Evolutionary conservation across 23 red algal genomes (phyloP).

Genomic region (Cyanidioschyzon merolae): DNA sequence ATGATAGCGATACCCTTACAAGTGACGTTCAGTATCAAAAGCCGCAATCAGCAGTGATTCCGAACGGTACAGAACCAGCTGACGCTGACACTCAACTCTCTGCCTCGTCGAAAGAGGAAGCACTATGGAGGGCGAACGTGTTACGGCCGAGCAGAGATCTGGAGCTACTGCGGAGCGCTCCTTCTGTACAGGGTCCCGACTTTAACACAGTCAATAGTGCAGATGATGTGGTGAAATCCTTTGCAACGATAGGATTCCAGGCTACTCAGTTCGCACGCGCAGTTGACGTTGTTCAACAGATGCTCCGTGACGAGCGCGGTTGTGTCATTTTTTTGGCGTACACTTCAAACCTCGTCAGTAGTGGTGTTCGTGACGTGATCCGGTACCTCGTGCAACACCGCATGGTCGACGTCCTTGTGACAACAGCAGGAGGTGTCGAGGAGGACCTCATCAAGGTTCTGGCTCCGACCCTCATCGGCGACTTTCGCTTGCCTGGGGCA

Average conservation of each 20-base stretch:
- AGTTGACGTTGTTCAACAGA: constrained; percentile 50
- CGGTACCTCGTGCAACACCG: constrained; percentile 73
- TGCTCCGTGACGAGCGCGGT: constrained; percentile 33
- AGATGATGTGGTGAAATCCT: constrained; percentile 45
- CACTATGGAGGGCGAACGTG: background rate
- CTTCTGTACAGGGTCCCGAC: constrained; percentile 57
- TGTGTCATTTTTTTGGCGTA: constrained; percentile 91
- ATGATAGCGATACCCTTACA: no score
- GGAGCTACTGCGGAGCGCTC: constrained; percentile 21
- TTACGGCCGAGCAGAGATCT: background rate
- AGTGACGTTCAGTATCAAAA: no score
- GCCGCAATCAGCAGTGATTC: no score
- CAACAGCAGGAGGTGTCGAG: constrained; percentile 85
- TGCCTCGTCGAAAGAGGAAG: no score
- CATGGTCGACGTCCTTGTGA: constrained; percentile 73
- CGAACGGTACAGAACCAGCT: no score
- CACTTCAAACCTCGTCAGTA: constrained; percentile 96
- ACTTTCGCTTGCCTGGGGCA: constrained; percentile 49
- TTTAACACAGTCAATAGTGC: constrained; percentile 30
- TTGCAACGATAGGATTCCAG: constrained; percentile 64
- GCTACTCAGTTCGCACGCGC: constrained; percentile 92
- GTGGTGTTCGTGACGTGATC: constrained; percentile 75
- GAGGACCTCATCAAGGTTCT: constrained; percentile 99
- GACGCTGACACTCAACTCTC: no score
- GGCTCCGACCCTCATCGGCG: constrained; percentile 64